Base-by-base conservation (phyloP, 2,329 filamentous ascomycete genomes). In the Sordariomycetes sp. region DNA sequence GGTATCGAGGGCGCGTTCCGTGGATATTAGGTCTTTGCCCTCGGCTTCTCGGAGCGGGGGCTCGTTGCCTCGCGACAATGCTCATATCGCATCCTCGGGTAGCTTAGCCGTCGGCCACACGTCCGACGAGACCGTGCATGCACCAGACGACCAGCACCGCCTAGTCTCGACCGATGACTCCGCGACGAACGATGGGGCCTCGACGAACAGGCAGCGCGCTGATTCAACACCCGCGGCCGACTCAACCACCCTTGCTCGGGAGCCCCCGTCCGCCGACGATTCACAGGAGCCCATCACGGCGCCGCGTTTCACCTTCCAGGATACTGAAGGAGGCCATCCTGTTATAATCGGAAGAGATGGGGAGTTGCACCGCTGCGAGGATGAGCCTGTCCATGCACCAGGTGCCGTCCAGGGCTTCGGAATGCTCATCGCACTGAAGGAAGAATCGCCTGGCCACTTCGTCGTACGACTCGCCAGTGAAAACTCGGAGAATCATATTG, bases 361-460 rank as follows among this genome's bases (percentile, higher is more conserved):
- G 1, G 82, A 79, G 1, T 73, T 94, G 52, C 88, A 95, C 67
- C 81, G 84, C 57, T 96, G 91, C 66, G 91, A 96, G 69, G 91
- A 96, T 65, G 91, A 96, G 65, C 90, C 91, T 0, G 96, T 96
- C 28, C 90, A 93, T 63, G 87, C 90, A 1, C 91, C 91, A 1
- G 90, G 90, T 37, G 88, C 89, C 1, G 74, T 92, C 0, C 91
- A 96, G 68, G 79, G 82, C 1, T 96, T 96, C 64, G 91, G 91
- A 1, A 76, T 89, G 3, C 74, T 96, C 25, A 65, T 96, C 35
- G 90, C 86, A 0, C 70, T 96, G 22, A 81, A 85, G 58, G 88
- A 92, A 68, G 84, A 89, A 58, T 67, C 73, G 0, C 85, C 88
- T 43, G 87, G 86, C 3, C 82, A 80, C 46, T 79, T 94, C 12